phyloP scores from a whole-genome alignment of 352 stramenopile genomes.

The Thraustochytrium striatum region DNA sequence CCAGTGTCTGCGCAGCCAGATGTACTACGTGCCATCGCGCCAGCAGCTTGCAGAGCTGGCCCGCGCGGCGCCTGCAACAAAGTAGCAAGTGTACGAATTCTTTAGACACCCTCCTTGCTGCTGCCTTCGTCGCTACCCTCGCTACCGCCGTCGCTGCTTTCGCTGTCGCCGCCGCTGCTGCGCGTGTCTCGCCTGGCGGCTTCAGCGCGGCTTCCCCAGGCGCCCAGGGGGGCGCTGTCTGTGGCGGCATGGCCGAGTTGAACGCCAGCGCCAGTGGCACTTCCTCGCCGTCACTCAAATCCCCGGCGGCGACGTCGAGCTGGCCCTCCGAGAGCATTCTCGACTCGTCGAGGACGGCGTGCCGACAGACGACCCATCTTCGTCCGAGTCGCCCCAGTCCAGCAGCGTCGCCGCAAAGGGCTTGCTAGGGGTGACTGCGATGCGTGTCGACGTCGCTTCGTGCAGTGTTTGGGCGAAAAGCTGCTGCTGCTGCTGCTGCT shows the following conservation, averaged over 20 bases:
- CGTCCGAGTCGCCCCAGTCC: conserved; percentile 16
- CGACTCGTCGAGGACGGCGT: not conserved
- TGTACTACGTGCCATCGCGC: conserved; percentile 19
- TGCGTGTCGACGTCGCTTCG: not conserved
- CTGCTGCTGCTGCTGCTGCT: not conserved
- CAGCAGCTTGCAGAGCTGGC: not conserved
- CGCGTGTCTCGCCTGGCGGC: no score
- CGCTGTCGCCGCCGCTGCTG: no score
- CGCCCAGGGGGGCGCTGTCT: not conserved
- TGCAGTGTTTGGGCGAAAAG: not conserved
- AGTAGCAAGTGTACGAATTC: no score
- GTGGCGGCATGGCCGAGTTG: not conserved
- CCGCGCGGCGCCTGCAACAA: no score
- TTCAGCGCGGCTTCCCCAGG: no score
- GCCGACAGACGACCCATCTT: not conserved
- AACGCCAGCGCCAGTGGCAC: conserved; percentile 19
- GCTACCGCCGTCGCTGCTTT: no score
- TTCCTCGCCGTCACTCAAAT: conserved; percentile 39
- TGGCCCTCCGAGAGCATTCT: conserved; percentile 25
- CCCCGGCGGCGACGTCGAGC: conserved; percentile 1
- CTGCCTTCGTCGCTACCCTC: no score
- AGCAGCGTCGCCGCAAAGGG: not conserved
- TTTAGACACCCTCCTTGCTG: no score
- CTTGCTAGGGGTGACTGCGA: not conserved
- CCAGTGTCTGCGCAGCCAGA: not conserved